Evolutionary conservation across 352 stramenopile species (phyloP), one percentile per base, ranked within the genome.

Genomic region (Lagenidium giganteum): DNA sequence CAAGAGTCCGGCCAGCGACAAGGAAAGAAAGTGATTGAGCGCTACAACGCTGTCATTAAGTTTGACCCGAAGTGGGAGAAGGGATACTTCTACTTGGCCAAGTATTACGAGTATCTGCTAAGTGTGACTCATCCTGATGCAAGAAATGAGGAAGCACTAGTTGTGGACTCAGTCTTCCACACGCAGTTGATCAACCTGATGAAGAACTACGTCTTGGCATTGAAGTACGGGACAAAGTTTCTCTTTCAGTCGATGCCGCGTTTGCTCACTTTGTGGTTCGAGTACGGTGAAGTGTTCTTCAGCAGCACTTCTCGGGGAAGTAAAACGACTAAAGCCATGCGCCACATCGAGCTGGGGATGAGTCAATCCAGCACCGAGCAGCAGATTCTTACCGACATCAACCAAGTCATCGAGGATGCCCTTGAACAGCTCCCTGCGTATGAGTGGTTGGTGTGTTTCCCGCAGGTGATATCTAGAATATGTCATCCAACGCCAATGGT

Each of bases 361-460:
- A 67, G 54, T 37, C 67, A 74, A 37, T 51, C 42, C 25, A 79
- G 49, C 18, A 54, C 51, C 21, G 62, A 78, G 42, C 54, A 81
- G 27, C 50, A 64, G 9, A 56, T 89, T 42, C 56, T 87, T 16
- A 42, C 56, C 13, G 68, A 81, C 23, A 85, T 89, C 32, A 69
- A 53, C 11, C 27, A 55, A 5, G 44, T 85, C 26, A 56, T 89
- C 11, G 52, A 78, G 21, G 51, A 75, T 47, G 73, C 74, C 0
- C 48, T 53, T 1, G 27, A 65, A 2, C 62, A 45, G 9, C 54
- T 89, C 18, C 74, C 76, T 7, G 61, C 80, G 8, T 91, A 96
- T 59, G 78, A 97, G 31, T 99, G 97, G 82, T 96, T 99, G 29
- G 95, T 94, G 32, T 95, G 90, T 32, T 84, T 99, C 42, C 94